Evolutionary conservation across 1,284 basidiomycete genomes (phyloP), one percentile per base, ranked within the genome.

Genomic region (Coniophora puteana): DNA sequence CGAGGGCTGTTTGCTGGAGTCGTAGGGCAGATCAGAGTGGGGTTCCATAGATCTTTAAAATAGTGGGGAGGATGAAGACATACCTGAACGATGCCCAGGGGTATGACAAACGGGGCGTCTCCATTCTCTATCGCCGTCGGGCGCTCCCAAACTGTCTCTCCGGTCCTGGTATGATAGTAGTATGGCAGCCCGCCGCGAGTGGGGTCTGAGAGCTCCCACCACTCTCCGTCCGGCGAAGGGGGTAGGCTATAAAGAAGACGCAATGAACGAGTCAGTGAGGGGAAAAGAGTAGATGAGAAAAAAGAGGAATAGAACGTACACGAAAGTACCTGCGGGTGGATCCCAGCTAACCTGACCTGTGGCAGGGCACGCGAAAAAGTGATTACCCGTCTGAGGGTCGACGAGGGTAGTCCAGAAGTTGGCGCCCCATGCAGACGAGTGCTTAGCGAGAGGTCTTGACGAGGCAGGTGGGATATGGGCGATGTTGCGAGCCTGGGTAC

Each of bases 71-170:
- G 35, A 14, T 16, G 33, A 36, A 36, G 27, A 20, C 69, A 51
- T 52, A 80, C 83, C 69, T 95, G 93, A 13, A 96, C 82, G 47
- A 92, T 78, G 5, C 83, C 83, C 40, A 96, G 70, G 23, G 93
- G 93, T 48, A 97, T 94, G 24, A 97, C 85, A 58, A 95, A 92
- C n/a, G n/a, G n/a, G n/a, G n/a, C n/a, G n/a, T n/a, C n/a, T n/a
- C n/a, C n/a, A n/a, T n/a, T n/a, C n/a, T n/a, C n/a, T n/a, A n/a
- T n/a, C 13, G 80, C 86, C 10, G 70, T 65, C 5, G 93, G 93
- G 21, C 86, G 77, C 42, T 88, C 87, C 93, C 93, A 97, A 25
- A 88, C 83, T 3, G 91, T 93, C 53, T 89, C 83, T 4, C 83
- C 83, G 1, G 88, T 84, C 59, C 88, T 81, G 1, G 93, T 96